These are phyloP conservation scores for Zymoseptoria tritici DNA, from an alignment of 2,329 filamentous ascomycete genomes.

Conservation along the genomic window DNA sequence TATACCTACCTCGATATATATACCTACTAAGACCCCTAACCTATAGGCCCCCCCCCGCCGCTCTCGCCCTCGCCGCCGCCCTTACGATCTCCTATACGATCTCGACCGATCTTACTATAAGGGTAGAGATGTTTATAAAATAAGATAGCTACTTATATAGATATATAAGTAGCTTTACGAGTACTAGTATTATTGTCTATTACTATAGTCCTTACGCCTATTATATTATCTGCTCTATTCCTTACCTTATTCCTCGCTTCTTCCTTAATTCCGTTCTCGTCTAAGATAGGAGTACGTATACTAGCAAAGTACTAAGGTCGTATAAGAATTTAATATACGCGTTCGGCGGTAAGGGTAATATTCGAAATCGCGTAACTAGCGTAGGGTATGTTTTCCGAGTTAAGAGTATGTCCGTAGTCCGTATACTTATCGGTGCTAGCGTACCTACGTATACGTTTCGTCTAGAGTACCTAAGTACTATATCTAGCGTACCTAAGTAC, in stretches of 20 bases:
- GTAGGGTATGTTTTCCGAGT: not conserved
- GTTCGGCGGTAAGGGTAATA: not conserved
- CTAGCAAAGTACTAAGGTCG: not conserved
- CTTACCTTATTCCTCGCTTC: not conserved
- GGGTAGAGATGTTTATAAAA: no score
- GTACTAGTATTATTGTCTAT: not conserved
- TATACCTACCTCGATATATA: no score
- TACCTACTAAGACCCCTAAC: no score
- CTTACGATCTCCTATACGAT: no score
- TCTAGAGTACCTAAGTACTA: not conserved
- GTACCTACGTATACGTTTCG: no score
- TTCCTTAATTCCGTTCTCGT: not conserved
- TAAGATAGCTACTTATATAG: no score
- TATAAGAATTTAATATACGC: not conserved
- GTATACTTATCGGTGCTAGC: not conserved
- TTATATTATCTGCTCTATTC: no score
- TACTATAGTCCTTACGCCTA: no score
- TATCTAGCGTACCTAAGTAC: not conserved
- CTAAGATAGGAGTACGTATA: not conserved
- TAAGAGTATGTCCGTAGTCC: not conserved
- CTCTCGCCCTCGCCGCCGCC: no score
- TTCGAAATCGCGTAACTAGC: not conserved
- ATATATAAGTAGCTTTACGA: no score
- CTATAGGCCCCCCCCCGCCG: no score
- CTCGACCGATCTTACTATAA: not conserved